These are phyloP conservation scores for Solanum neorickii DNA, from an alignment of 257 asterid species.

Conservation along the genomic window DNA sequence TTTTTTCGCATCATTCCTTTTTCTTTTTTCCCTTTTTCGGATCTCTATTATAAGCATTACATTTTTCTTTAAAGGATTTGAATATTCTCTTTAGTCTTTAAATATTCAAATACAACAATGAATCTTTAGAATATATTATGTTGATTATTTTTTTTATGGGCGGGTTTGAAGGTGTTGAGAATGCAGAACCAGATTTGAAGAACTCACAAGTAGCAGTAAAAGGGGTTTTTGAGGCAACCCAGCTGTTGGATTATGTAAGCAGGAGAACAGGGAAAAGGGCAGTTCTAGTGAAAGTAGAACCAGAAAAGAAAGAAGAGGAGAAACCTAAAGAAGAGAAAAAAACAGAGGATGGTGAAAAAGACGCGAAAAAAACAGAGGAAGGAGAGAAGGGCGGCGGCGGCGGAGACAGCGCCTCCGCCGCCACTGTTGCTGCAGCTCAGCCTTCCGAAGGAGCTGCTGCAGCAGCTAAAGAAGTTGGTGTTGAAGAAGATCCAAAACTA, in stretches of 20 bases:
- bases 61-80: conserved; percentile 1
- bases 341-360: neutral
- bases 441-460: neutral
- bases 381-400: neutral
- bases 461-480: neutral
- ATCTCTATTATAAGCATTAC: conserved; percentile 13
- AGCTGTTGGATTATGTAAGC: conserved; percentile 42
- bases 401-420: neutral
- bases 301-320: conserved; percentile 57
- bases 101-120: neutral
- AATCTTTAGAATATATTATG: neutral
- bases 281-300: conserved; percentile 41
- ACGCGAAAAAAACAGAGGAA: conserved; percentile 4
- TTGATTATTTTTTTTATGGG: neutral
- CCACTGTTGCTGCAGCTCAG: neutral
- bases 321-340: conserved; percentile 17
- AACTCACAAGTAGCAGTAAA: conserved; percentile 62
- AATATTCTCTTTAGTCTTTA: conserved; percentile 15
- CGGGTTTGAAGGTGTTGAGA: conserved; percentile 53
- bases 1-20: neutral
- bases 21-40: conserved; percentile 4
- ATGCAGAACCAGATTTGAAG: conserved; percentile 69
- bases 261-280: conserved; percentile 74
- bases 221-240: conserved; percentile 52
- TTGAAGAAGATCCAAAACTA: conserved; percentile 9